Base-by-base conservation (phyloP, 1,284 basidiomycete genomes). In the Cutaneotrichosporon spelunceum region DNA sequence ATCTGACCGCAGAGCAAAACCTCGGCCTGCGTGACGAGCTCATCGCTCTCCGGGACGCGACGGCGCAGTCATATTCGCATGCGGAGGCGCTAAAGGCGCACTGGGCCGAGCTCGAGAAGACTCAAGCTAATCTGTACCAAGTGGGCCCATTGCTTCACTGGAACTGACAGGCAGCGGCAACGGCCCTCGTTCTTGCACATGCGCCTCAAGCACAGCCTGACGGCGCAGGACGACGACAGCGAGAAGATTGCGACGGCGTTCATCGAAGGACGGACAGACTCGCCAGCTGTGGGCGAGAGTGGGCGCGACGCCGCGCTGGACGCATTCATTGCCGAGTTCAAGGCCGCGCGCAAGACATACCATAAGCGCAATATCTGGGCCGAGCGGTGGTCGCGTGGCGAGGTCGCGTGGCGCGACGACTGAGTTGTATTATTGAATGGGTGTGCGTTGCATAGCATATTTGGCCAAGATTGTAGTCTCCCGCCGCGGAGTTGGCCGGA, bases 291-390 rank as follows among this genome's bases (percentile, higher is more conserved):
- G 14, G 23, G 47, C 7, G 56, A 36, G n/a, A 27, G 47, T 9
- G 55, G 55, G 6, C 69, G 72, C 62, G 68, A 69, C 56, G 71
- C 70, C 44, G 68, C 76, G 10, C 84, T 93, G 24, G 93, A 95
- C 65, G 86, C 89, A 50, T 97, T 96, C 68, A 85, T 94, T 53
- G 86, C 83, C 71, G 87, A 92, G 72, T 95, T 93, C 81, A 91
- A 88, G 73, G 90, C 91, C 58, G 77, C 87, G 45, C 81, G 93
- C 68, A 93, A 91, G 79, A 82, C 84, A 19, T 95, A 93, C 76
- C 93, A 96, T 76, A 93, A 93, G 76, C 83, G 93, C 29, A 86
- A 87, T 4, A 88, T 94, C 75, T 94, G 90, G 89, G 85, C 87
- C 21, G 89, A 93, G 71, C 83, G 88, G 68, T 94, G 92, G 90